Conservation (phyloP, 2,329 filamentous ascomycete genomes). For the Diaporthe destruens region DNA sequence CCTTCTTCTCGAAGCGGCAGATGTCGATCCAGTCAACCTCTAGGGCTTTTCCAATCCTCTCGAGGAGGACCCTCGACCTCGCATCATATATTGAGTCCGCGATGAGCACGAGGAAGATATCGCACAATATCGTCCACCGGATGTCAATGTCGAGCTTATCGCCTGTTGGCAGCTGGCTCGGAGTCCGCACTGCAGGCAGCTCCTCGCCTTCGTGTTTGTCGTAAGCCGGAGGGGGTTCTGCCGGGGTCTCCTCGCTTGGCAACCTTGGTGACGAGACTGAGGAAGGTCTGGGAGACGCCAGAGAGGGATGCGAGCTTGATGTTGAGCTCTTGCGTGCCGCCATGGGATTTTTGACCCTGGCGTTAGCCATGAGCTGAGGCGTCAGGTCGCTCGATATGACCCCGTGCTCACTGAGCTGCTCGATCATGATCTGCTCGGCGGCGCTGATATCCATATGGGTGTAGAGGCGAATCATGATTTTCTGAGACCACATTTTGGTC, state of each 20-base stretch:
- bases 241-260: constrained; percentile 58
- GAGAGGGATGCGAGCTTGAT: constrained; percentile 37
- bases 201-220: constrained; percentile 75
- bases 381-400: constrained; percentile 88
- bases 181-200: constrained; percentile 82
- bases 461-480: constrained; percentile 97
- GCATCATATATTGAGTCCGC: constrained; percentile 95
- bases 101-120: constrained; percentile 94
- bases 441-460: constrained; percentile 95
- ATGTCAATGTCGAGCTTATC: constrained; percentile 94
- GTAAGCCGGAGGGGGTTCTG: constrained; percentile 70
- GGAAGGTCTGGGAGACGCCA: constrained; percentile 34
- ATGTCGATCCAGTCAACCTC: constrained; percentile 92
- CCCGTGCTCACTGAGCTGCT: constrained; percentile 93
- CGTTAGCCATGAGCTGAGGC: constrained; percentile 88
- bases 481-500: constrained; percentile 96
- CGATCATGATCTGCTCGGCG: constrained; percentile 97
- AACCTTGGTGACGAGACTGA: constrained; percentile 44
- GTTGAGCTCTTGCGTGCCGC: constrained; percentile 59
- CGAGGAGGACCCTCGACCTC: constrained; percentile 85
- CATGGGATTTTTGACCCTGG: constrained; percentile 93
- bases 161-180: constrained; percentile 83
- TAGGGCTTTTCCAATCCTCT: constrained; percentile 83
- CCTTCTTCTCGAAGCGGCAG: constrained; percentile 94
- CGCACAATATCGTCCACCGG: constrained; percentile 96